Base-by-base conservation (phyloP, 805 yeast genomes). In the Lipomyces yamadae region DNA sequence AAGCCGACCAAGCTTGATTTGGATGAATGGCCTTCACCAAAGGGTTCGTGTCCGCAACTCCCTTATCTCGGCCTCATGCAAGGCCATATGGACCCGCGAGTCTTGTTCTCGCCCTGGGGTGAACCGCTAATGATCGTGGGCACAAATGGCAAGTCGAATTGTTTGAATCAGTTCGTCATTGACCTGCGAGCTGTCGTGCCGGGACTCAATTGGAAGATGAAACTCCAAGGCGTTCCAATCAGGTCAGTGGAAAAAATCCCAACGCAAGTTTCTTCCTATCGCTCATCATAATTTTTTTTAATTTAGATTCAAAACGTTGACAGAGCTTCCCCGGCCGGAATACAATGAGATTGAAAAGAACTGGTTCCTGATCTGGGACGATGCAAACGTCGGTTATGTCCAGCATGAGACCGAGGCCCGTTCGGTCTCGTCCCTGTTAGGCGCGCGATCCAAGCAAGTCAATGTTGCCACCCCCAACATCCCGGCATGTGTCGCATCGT, bases 91-190 rank as follows among this genome's bases (percentile, higher is more conserved):
- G 70, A 67, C 32, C 70, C 70, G 3, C 65, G 70, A 4, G 62
- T 66, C 29, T 62, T 66, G 53, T 39, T 61, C 34, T 65, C 66
- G 13, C 70, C 68, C 37, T 50, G 11, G 1, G 70, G 70, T 7
- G 70, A 67, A 48, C 70, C 70, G 18, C 53, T 67, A 18, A 67
- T 67, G 70, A 50, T 61, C 18, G 66, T 62, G 18, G 70, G 70
- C 24, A 62, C 70, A 30, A 67, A 67, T 52, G 69, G 68, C 10
- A 29, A 18, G 10, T 45, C 33, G n/a, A 67, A 62, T n/a, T 67
- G 70, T 32, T 45, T 67, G 52, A 39, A 48, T 11, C 70, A 67
- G 58, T 67, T 18, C 39, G 48, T 67, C 34, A 59, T 65, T 39
- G 70, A 67, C 34, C 60, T 67, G 18, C 69, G 70, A 3, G 64